Conservation (phyloP, 2,329 filamentous ascomycete genomes). For the Coniochaeta hoffmannii region DNA sequence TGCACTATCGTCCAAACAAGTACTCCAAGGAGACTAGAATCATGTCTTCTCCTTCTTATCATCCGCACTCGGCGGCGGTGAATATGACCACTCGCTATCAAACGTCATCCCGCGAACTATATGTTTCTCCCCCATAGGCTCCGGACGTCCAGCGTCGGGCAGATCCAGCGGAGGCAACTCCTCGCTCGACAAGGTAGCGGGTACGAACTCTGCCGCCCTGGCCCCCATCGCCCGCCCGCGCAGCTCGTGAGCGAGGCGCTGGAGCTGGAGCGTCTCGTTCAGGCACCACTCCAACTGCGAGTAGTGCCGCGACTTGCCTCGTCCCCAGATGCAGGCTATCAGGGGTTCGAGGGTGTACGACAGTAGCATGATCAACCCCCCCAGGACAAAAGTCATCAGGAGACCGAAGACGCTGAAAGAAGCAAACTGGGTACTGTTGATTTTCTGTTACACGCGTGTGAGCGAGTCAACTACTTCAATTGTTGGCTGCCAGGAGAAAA, state of each 20-base stretch:
- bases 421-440: slow-evolving; percentile 11
- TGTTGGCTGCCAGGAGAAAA: no score
- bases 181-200: slow-evolving; percentile 9
- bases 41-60: neutral
- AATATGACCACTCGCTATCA: neutral
- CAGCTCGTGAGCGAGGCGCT: slow-evolving; percentile 18
- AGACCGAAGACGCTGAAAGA: slow-evolving; percentile 22
- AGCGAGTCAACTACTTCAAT: neutral
- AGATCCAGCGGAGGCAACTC: slow-evolving; percentile 9
- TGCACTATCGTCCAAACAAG: neutral
- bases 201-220: neutral
- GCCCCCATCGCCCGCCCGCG: slow-evolving; percentile 3
- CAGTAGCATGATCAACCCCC: slow-evolving; percentile 9
- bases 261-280: slow-evolving; percentile 17
- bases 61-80: neutral
- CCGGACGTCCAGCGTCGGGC: slow-evolving; percentile 5
- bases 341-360: slow-evolving; percentile 13
- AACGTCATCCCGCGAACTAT: neutral
- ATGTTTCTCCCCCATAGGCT: neutral
- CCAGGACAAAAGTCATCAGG: slow-evolving; percentile 13
- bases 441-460: slow-evolving; percentile 14
- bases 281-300: slow-evolving; percentile 16
- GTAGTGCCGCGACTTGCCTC: slow-evolving; percentile 9
- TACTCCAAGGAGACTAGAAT: neutral
- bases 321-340: slow-evolving; percentile 6